These are phyloP conservation scores for Didymella sp. DNA, from an alignment of 2,329 filamentous ascomycete species.

Conservation along the genomic window DNA sequence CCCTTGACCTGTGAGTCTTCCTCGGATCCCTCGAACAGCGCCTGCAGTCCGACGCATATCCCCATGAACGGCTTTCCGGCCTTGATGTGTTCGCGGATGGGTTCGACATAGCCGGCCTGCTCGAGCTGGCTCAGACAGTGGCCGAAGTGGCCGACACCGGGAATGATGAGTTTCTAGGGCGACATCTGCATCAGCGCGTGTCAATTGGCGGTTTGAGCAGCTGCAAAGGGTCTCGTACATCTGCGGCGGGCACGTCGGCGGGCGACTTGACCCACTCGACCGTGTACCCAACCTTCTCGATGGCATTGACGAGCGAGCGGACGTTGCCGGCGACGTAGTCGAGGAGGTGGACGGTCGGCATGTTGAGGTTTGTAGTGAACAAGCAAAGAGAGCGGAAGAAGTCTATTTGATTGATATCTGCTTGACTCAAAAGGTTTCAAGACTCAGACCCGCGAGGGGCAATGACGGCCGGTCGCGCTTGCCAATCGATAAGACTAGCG, in stretches of 20 bases:
- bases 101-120: conserved; percentile 81
- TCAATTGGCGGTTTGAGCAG: conserved; percentile 35
- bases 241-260: conserved; percentile 81
- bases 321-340: conserved; percentile 98
- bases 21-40: conserved; percentile 83
- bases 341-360: conserved; percentile 80
- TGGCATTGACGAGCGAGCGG: conserved; percentile 93
- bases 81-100: conserved; percentile 81
- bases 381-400: neutral
- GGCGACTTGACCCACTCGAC: conserved; percentile 92
- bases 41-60: conserved; percentile 94
- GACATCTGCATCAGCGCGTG: conserved; percentile 43
- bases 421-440: conserved; percentile 24
- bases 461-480: conserved; percentile 17
- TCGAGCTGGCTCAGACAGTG: conserved; percentile 89
- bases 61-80: conserved; percentile 98
- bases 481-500: conserved; percentile 17
- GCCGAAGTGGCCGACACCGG: conserved; percentile 96
- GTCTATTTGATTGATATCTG: neutral
- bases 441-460: conserved; percentile 20
- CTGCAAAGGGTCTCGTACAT: conserved; percentile 61
- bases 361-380: conserved; percentile 48
- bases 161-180: conserved; percentile 84
- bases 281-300: conserved; percentile 91
- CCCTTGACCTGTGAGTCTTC: conserved; percentile 77